phyloP scores from a whole-genome alignment of 2,329 filamentous ascomycete species.

The Zasmidium cellare region DNA sequence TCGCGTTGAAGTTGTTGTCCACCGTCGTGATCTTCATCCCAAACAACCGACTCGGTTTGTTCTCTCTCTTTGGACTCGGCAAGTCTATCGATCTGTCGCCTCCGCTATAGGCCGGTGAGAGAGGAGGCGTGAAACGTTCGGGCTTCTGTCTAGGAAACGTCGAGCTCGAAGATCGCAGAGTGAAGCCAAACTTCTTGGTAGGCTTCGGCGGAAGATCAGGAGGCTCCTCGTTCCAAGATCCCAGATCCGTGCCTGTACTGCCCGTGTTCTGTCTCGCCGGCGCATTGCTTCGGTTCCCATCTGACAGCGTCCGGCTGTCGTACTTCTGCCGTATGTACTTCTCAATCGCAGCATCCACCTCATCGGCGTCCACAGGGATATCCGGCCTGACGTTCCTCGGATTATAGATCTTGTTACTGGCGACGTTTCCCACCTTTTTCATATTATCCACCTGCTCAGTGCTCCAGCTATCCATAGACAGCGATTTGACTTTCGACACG shows the following conservation, averaged over 20 bases:
- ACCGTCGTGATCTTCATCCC: conserved; percentile 52
- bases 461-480: conserved; percentile 98
- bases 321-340: conserved; percentile 95
- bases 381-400: conserved; percentile 78
- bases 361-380: conserved; percentile 85
- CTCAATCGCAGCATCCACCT: conserved; percentile 92
- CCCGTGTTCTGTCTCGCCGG: conserved; percentile 55
- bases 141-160: conserved; percentile 63
- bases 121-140: conserved; percentile 35
- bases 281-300: conserved; percentile 25
- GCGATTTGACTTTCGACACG: conserved; percentile 96
- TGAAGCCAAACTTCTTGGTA: conserved; percentile 62
- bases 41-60: conserved; percentile 54
- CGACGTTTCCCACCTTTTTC: conserved; percentile 84
- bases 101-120: conserved; percentile 36
- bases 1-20: conserved; percentile 68
- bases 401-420: conserved; percentile 88
- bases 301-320: conserved; percentile 59
- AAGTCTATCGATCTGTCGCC: conserved; percentile 24
- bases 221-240: conserved; percentile 55
- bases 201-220: conserved; percentile 62
- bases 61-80: conserved; percentile 39
- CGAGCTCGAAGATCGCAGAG: conserved; percentile 68
- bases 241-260: conserved; percentile 47
- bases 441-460: conserved; percentile 98